phyloP scores from a whole-genome alignment of 331 rosid genomes.

The Quercus tomentella region DNA sequence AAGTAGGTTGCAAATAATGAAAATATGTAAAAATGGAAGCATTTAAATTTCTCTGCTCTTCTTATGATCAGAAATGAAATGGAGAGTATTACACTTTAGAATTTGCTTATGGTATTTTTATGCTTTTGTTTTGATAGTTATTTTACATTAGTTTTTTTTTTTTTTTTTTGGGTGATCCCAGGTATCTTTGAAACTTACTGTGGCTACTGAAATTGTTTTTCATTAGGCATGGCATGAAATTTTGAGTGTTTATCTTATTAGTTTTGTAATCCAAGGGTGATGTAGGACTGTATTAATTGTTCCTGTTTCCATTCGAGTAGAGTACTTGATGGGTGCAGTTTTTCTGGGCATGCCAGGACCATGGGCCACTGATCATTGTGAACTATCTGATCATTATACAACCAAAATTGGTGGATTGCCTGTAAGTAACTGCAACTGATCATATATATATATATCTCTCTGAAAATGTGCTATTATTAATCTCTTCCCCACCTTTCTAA shows the following conservation, averaged over 20 bases:
- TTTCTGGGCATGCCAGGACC: constrained; percentile 79
- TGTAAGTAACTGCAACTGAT: constrained; percentile 36
- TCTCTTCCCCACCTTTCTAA: background rate
- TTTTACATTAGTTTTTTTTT: no score
- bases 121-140: no score
- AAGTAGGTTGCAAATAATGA: no score
- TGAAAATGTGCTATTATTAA: background rate
- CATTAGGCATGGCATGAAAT: background rate
- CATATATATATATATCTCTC: background rate
- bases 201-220: background rate
- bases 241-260: background rate
- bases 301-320: background rate
- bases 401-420: constrained; percentile 87
- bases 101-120: no score
- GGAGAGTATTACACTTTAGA: no score
- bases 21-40: no score
- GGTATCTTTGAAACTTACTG: background rate
- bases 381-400: constrained; percentile 63
- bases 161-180: background rate
- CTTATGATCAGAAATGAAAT: no score
- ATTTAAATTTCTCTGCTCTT: no score
- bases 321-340: constrained; percentile 27
- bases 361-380: constrained; percentile 60
- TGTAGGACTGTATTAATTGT: background rate
- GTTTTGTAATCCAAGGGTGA: background rate